phyloP scores from a whole-genome alignment of 1,139 yeast genomes.

The Zhuliangozyma blackwelliae region DNA sequence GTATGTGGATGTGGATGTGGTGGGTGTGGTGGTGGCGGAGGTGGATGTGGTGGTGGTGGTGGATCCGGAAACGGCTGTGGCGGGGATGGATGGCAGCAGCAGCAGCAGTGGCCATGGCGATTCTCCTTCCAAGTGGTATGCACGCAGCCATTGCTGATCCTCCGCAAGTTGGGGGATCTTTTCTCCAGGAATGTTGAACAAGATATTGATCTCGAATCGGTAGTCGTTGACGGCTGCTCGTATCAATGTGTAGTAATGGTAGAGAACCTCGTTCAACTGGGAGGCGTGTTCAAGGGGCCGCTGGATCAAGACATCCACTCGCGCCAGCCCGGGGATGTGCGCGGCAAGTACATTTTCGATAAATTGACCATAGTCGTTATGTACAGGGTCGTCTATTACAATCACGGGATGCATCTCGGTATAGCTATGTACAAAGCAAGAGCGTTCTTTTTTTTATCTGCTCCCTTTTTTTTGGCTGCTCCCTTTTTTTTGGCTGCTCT shows the following conservation, averaged over 20 bases:
- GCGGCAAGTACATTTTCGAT: conserved; percentile 8
- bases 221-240: conserved; percentile 19
- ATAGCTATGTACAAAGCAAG: background rate
- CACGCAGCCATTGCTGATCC: conserved; percentile 1
- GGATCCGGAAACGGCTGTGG: background rate
- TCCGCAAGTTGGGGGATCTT: background rate
- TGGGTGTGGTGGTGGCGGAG: background rate
- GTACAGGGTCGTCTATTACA: conserved; percentile 23
- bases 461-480: background rate
- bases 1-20: background rate
- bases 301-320: conserved; percentile 24
- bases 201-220: conserved; percentile 28
- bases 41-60: background rate
- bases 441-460: background rate
- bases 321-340: conserved; percentile 2
- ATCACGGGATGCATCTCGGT: conserved; percentile 15
- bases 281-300: conserved; percentile 15
- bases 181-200: conserved; percentile 18
- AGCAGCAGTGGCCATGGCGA: background rate
- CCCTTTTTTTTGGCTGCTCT: background rate
- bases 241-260: conserved; percentile 21
- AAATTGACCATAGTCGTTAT: conserved; percentile 20
- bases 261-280: conserved; percentile 23
- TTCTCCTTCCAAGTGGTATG: background rate
- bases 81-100: background rate